Conservation (phyloP, 2,329 filamentous ascomycete species). For the Periconia macrospinosa region DNA sequence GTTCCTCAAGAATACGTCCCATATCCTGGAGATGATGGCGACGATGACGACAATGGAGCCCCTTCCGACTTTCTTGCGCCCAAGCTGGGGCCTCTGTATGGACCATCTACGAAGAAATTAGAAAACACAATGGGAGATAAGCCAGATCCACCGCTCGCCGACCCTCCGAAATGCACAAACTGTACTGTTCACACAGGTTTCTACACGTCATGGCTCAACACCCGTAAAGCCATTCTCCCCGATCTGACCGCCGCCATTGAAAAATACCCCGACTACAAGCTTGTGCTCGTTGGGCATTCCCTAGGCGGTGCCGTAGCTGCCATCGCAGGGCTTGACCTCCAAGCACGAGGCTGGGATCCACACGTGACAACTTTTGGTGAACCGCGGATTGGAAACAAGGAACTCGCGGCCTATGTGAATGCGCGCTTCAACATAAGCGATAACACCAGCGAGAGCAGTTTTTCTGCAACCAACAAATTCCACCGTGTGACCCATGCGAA, state of each 20-base stretch:
- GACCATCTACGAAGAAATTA: no score
- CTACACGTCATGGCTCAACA: constrained; percentile 78
- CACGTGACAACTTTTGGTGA: constrained; percentile 91
- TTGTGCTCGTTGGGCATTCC: constrained; percentile 86
- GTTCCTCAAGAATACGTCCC: constrained; percentile 88
- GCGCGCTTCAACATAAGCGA: constrained; percentile 47
- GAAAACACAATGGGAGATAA: neutral
- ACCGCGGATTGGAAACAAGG: constrained; percentile 64
- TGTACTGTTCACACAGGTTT: constrained; percentile 95
- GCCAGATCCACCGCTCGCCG: constrained; percentile 25
- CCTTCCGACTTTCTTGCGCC: constrained; percentile 28
- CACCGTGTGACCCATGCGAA: constrained; percentile 81
- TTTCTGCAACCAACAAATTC: constrained; percentile 50
- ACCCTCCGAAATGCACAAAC: constrained; percentile 67
- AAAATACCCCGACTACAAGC: constrained; percentile 68
- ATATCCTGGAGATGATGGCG: constrained; percentile 64
- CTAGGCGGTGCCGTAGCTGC: constrained; percentile 90
- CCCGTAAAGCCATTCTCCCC: constrained; percentile 69
- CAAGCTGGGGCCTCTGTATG: constrained; percentile 7
- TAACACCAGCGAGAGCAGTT: constrained; percentile 13
- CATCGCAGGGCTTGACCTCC: constrained; percentile 81
- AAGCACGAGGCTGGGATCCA: constrained; percentile 73
- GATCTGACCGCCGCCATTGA: constrained; percentile 62
- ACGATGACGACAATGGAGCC: constrained; percentile 25
- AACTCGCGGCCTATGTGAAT: constrained; percentile 58